Base-by-base conservation (phyloP, 805 yeast species). In the Candida tallmaniae region DNA sequence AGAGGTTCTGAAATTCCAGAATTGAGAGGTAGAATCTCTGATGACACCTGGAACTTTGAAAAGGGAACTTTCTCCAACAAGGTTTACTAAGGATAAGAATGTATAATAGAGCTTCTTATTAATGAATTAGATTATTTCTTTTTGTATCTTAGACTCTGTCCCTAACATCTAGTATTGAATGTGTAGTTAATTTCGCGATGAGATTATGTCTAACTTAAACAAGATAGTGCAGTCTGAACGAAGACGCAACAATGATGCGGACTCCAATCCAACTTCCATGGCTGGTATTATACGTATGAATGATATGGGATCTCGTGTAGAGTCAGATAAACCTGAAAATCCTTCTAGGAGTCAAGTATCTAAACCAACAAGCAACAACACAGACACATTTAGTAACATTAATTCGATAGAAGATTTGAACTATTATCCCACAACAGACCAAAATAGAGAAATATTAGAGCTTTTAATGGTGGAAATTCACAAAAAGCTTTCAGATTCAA, bases 1-100 rank as follows among this genome's bases (percentile, higher is more conserved):
- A 87, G 82, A 66, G 98, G 98, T 45, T 70, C 90, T 41, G 97
- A 93, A 74, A 76, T 84, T 39, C 89, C 93, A 52, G 82, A 78
- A 48, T 77, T 89, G 65, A 86, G 98, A 76, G 98, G 98, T 46
- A 85, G 98, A 76, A 81, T 89, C 55, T 82, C 94, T 49, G 94
- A 86, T 52, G 98, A 90, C 70, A 80, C 95, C 55, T 90, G 95
- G 94, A 76, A 78, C 63, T 84, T 83, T 68, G 63, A 69, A 59
- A 67, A 66, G 52, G 61, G 63, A 48, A 65, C 61, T 40, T 67
- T 61, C 60, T 52, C 63, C 48, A 63, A 67, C 59, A 66, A 65
- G 56, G 72, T 67, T 41, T 67, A 67, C 57, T 67, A 66, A 49
- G 8, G 9, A 17, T 18, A 28, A 28, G 29, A 20, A 20, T 27